Base-by-base conservation (phyloP, 192 early-diverging fungal species). In the Fimicolochytrium jonesii region DNA sequence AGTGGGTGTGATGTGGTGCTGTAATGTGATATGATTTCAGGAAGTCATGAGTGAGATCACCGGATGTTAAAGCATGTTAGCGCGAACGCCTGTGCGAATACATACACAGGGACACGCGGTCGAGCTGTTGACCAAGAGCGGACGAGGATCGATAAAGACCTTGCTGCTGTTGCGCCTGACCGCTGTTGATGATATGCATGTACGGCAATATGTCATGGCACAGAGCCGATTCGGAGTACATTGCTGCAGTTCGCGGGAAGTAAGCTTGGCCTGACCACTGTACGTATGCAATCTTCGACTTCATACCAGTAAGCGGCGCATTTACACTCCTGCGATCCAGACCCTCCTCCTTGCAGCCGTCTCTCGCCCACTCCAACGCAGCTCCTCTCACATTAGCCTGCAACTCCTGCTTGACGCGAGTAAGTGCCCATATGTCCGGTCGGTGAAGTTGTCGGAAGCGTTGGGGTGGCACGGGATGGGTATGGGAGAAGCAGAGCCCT, bases 401-500 rank as follows among this genome's bases (percentile, higher is more conserved):
- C 3, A 50, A 29, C 28, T 28, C 31, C 26, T 30, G 29, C 7
- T 6, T 6, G 18, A 30, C 11, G 25, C 30, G 13, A 45, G 33
- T 28, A 1, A 45, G 26, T 30, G 13, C 6, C n/a, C 17, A 61
- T 28, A 37, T 49, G 22, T 48, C 30, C 5, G 74, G 70, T 45
- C 64, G 46, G 28, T 53, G 42, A 23, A 76, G 26, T 9, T 42
- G 52, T 4, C 48, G 36, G 57, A 66, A 69, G 32, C 64, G 49
- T 36, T 61, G 67, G 28, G 36, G 35, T 22, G 75, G 68, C 17
- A 65, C 37, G 2, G 70, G 60, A 32, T 55, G 41, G 2, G 25
- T 22, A 13, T 72, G 56, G 7, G 75, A 35, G 34, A 73, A 67
- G 33, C 67, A 1, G 9, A 70, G 47, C 17, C 68, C 71, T 2